A percentile compares a stretch with the other conserved stretches of the same genome.
Evolutionary conservation across 257 asterid genomes (phyloP).

Genomic region (Cruciata laevipes): DNA sequence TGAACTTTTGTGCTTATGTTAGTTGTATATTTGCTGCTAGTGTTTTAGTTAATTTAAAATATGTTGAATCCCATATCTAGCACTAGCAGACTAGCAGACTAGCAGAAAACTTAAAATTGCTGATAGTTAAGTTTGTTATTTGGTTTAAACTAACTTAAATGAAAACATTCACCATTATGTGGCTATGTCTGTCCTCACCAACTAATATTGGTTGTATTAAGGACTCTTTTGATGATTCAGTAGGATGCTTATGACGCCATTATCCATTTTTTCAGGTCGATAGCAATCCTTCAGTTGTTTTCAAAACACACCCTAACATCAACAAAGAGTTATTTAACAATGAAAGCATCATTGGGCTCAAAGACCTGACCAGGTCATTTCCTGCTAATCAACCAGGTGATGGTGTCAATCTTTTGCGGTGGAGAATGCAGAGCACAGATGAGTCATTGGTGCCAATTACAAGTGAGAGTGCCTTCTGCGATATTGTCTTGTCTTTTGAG

Average conservation of each 20-base stretch:
- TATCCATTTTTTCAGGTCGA: conserved; percentile 52
- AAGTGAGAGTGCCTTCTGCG: conserved; percentile 43
- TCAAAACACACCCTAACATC: conserved; percentile 89
- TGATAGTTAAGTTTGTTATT: too few relatives aligned
- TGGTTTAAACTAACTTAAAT: too few relatives aligned
- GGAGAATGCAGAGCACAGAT: conserved; percentile 92
- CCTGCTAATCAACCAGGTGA: conserved; percentile 76
- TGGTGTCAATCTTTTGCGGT: conserved; percentile 71
- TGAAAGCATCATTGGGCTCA: conserved; percentile 73
- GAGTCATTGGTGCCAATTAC: conserved; percentile 84
- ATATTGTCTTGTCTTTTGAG: background rate
- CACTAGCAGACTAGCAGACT: too few relatives aligned
- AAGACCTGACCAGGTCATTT: conserved; percentile 74
- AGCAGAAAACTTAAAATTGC: too few relatives aligned
- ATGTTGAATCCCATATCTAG: too few relatives aligned
- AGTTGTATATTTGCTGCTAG: background rate
- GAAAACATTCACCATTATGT: too few relatives aligned
- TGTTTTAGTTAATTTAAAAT: too few relatives aligned
- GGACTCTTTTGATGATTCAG: background rate
- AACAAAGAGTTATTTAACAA: conserved; percentile 74
- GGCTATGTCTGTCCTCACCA: background rate
- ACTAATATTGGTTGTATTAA: background rate
- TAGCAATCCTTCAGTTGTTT: conserved; percentile 68
- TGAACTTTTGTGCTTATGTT: background rate
- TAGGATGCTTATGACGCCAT: background rate